Base-by-base conservation (phyloP, 768 basidiomycete genomes). In the Amanita molliuscula region DNA sequence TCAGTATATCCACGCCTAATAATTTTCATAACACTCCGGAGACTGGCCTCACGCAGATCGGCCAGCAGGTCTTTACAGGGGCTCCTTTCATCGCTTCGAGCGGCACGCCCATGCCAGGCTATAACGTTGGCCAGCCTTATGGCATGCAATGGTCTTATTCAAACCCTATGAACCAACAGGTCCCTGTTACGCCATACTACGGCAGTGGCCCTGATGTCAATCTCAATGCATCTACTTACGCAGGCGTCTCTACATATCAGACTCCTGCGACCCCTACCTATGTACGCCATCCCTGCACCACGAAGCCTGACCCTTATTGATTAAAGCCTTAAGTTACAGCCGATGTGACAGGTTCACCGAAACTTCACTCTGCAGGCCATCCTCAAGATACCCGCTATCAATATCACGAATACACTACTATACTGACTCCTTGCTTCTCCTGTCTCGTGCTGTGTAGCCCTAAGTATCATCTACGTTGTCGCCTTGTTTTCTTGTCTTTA, bases 401-500 rank as follows among this genome's bases (percentile, higher is more conserved):
- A 47, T 16, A 7, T 6, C n/a, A n/a, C n/a, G n/a, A n/a, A n/a
- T 45, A 16, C 25, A 43, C 42, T 31, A 33, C 44, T 15, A 13
- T 16, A 28, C 7, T 20, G 16, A 2, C n/a, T 16, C 44, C 9
- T 18, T 33, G 16, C 5, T 18, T 21, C 45, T 35, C 11, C 33
- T 21, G 49, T 47, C 11, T 45, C 29, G 9, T 31, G 21, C 7
- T 21, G 20, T 20, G 26, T 50, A 38, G 50, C 51, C 38, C 25
- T 47, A 36, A n/a, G 47, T 54, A 37, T 40, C 35, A 29, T 31
- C 34, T 50, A 16, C 44, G 16, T 41, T 18, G 23, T 23, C 20
- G 23, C 37, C 45, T 41, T 51, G 49, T 45, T 41, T 47, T 54
- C 25, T 40, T 31, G 37, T 51, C 29, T 21, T 40, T 21, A 31